Base-by-base conservation (phyloP, 768 basidiomycete species). In the Calvatia gigantea region DNA sequence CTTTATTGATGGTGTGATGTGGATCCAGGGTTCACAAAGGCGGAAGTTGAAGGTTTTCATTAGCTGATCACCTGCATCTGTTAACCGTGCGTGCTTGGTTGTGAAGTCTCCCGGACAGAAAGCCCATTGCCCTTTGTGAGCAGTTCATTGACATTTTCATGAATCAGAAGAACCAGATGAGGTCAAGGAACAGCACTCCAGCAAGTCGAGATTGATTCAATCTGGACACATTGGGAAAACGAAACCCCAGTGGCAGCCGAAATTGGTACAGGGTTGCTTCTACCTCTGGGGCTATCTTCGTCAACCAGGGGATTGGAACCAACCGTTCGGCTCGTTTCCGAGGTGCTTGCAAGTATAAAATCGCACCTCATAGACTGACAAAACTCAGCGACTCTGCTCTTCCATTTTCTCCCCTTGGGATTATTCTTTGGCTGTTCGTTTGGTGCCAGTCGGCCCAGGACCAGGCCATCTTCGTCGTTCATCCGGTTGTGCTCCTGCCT, bases 261-360 rank as follows among this genome's bases (percentile, higher is more conserved):
- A 47, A 29, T 47, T 47, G 43, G 43, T 35, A 31, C 44, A 27
- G 21, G 52, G 43, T 33, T 35, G 52, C 52, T 46, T 45, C 52
- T 15, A 37, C 28, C 37, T 47, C 43, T 47, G 54, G 27, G 48
- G 44, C 37, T 39, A 46, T 39, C 35, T 47, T 38, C 12, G 19
- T 27, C 15, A 31, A 28, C 19, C 54, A 23, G 29, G 44, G 14
- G 51, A 43, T 53, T 39, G 37, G 45, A 29, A 28, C 44, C 54
- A 28, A 12, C 5, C 12, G 37, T n/a, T 31, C 19, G 45, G 37
- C 37, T 47, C 45, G 23, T 39, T 42, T 29, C 14, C 9, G n/a
- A 38, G 33, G 25, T 31, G 15, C 27, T 6, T 14, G 45, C 28
- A 38, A 29, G 54, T 45, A 55, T 55, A 47, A 46, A 55, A 35